Evolutionary conservation across 805 yeast genomes (phyloP).

Genomic region (Suhomyces emberorum): DNA sequence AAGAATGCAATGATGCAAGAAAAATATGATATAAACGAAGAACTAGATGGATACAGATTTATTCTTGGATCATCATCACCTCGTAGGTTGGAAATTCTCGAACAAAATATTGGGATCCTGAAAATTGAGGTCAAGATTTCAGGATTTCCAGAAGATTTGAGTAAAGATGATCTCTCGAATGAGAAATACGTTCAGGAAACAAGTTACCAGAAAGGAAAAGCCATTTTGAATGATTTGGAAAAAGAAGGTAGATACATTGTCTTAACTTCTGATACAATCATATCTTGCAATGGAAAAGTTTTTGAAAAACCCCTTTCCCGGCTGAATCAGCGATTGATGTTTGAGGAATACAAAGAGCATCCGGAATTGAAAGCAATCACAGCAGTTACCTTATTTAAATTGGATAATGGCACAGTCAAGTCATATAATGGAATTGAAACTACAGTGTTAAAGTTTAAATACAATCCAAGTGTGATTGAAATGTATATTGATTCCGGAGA

Average conservation of each 20-base stretch:
- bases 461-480: slow-evolving; percentile 54
- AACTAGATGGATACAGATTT: slow-evolving; percentile 28
- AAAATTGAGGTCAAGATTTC: slow-evolving; percentile 54
- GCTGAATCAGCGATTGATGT: slow-evolving; percentile 27
- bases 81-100: slow-evolving; percentile 69
- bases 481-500: slow-evolving; percentile 69
- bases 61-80: slow-evolving; percentile 85
- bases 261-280: slow-evolving; percentile 81
- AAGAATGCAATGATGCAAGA: no score
- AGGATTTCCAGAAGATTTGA: slow-evolving; percentile 71
- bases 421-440: slow-evolving; percentile 21
- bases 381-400: slow-evolving; percentile 26
- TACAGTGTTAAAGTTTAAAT: slow-evolving; percentile 45
- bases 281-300: slow-evolving; percentile 53
- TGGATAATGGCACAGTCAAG: slow-evolving; percentile 7
- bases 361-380: slow-evolving; percentile 31
- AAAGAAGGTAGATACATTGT: slow-evolving; percentile 20
- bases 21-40: slow-evolving; percentile 23
- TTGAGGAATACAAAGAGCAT: slow-evolving; percentile 19
- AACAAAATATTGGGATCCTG: slow-evolving; percentile 49
- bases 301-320: slow-evolving; percentile 70
- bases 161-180: slow-evolving; percentile 48
- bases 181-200: slow-evolving; percentile 64
- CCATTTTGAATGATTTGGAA: slow-evolving; percentile 49
- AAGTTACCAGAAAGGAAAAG: slow-evolving; percentile 61